phyloP scores from a whole-genome alignment of 2,329 filamentous ascomycete genomes.

The Cladosporium austrohemisphaericum region DNA sequence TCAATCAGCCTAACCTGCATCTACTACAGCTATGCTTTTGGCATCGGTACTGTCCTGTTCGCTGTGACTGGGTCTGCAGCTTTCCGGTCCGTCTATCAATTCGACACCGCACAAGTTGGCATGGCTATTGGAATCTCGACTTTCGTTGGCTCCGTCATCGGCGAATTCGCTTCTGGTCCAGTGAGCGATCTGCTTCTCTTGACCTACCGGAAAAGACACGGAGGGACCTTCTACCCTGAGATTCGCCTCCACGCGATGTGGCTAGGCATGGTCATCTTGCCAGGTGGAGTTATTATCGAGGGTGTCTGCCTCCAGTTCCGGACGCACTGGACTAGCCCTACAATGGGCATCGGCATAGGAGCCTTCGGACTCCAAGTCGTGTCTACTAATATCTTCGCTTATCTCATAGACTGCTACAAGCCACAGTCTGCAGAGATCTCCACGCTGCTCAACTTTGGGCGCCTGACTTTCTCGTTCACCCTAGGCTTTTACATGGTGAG shows the following conservation, averaged over 20 bases:
- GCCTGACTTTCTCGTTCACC: conserved; percentile 33
- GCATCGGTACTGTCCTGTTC: conserved; percentile 26
- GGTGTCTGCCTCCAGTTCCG: conserved; percentile 30
- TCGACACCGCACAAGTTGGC: conserved; percentile 25
- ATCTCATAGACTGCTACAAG: conserved; percentile 38
- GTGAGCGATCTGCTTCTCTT: conserved; percentile 28
- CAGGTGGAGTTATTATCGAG: conserved; percentile 31
- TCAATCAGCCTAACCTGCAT: conserved; percentile 24
- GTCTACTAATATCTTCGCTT: conserved; percentile 36
- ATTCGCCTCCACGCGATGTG: conserved; percentile 34
- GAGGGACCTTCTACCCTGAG: conserved; percentile 31
- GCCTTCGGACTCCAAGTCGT: conserved; percentile 36
- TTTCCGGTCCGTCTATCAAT: conserved; percentile 24
- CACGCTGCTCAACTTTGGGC: conserved; percentile 33
- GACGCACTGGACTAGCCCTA: conserved; percentile 34
- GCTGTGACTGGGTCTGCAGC: conserved; percentile 26
- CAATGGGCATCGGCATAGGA: conserved; percentile 37
- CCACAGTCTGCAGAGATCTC: conserved; percentile 36
- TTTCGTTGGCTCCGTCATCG: conserved; percentile 25
- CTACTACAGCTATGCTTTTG: conserved; percentile 28
- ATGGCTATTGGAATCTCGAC: conserved; percentile 25
- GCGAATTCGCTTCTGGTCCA: conserved; percentile 25
- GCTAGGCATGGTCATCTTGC: conserved; percentile 25
- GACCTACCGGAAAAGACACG: conserved; percentile 25
- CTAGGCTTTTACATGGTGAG: conserved; percentile 33